phyloP scores from a whole-genome alignment of 169 alveolate species.

The Plasmodium fragile region DNA sequence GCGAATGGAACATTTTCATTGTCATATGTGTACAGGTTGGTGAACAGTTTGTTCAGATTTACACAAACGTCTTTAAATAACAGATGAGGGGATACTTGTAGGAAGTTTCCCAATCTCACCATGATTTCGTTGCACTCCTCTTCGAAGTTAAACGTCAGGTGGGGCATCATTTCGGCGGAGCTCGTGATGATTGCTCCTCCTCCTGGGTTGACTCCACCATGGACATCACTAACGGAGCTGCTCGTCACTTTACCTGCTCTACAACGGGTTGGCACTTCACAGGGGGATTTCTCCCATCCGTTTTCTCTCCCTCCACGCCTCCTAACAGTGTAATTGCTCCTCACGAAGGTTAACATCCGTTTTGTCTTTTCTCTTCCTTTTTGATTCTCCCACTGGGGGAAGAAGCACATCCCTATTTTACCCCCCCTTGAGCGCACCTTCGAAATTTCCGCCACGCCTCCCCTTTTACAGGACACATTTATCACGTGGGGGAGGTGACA shows the following conservation, averaged over 20 bases:
- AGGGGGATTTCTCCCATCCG: background rate
- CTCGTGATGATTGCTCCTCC: background rate
- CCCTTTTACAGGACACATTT: background rate
- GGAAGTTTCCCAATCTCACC: slow-evolving; percentile 53
- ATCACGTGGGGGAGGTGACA: background rate
- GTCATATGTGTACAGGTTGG: slow-evolving; percentile 63
- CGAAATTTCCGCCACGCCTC: background rate
- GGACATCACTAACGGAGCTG: background rate
- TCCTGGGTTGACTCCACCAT: background rate
- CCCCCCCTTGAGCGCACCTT: background rate
- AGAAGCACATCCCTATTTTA: background rate
- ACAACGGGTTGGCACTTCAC: background rate
- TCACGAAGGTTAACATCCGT: background rate
- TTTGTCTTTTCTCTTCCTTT: background rate
- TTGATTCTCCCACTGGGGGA: background rate
- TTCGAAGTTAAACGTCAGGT: slow-evolving; percentile 32
- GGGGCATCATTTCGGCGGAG: slow-evolving; percentile 28
- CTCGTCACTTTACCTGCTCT: background rate
- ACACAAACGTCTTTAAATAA: slow-evolving; percentile 69
- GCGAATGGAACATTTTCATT: slow-evolving; percentile 53
- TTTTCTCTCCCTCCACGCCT: background rate
- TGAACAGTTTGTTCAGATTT: slow-evolving; percentile 43
- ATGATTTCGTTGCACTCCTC: slow-evolving; percentile 72
- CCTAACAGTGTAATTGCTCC: background rate
- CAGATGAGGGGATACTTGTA: slow-evolving; percentile 61